These are phyloP conservation scores for Lactarius indigo DNA, from an alignment of 768 basidiomycete genomes.

Conservation along the genomic window DNA sequence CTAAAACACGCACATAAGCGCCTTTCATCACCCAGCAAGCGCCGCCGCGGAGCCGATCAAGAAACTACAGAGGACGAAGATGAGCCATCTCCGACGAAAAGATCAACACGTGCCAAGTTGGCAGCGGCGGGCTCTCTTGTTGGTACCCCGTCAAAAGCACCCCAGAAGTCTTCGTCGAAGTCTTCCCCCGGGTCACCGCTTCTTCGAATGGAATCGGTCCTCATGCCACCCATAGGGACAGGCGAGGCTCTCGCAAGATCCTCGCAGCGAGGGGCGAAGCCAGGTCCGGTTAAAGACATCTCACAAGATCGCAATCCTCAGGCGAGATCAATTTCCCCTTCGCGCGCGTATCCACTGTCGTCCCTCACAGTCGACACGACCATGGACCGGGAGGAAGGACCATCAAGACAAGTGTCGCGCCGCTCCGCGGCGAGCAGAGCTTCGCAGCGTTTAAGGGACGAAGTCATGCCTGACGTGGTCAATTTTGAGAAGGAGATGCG, in stretches of 20 bases:
- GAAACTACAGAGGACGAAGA: slow-evolving; percentile 6
- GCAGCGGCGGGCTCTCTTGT: not conserved
- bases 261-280: slow-evolving; percentile 4
- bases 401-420: slow-evolving; percentile 28
- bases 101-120: not conserved
- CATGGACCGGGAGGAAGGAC: slow-evolving; percentile 12
- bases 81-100: slow-evolving; percentile 21
- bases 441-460: slow-evolving; percentile 40
- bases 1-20: not conserved
- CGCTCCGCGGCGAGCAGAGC: slow-evolving; percentile 57
- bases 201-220: slow-evolving; percentile 18
- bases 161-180: slow-evolving; percentile 18
- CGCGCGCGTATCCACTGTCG: not conserved
- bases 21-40: not conserved
- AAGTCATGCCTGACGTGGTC: slow-evolving; percentile 75
- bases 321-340: not conserved
- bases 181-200: slow-evolving; percentile 3
- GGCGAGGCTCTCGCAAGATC: not conserved
- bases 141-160: not conserved
- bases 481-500: slow-evolving; percentile 67
- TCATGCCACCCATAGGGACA: slow-evolving; percentile 23
- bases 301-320: not conserved
- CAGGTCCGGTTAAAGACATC: slow-evolving; percentile 15
- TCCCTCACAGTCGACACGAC: slow-evolving; percentile 27
- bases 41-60: slow-evolving; percentile 1